Percentiles rank a stretch among this genome's conserved stretches.
These are phyloP conservation scores for Pseudogymnoascus sp. DNA, from an alignment of 2,329 filamentous ascomycete genomes.

Conservation along the genomic window DNA sequence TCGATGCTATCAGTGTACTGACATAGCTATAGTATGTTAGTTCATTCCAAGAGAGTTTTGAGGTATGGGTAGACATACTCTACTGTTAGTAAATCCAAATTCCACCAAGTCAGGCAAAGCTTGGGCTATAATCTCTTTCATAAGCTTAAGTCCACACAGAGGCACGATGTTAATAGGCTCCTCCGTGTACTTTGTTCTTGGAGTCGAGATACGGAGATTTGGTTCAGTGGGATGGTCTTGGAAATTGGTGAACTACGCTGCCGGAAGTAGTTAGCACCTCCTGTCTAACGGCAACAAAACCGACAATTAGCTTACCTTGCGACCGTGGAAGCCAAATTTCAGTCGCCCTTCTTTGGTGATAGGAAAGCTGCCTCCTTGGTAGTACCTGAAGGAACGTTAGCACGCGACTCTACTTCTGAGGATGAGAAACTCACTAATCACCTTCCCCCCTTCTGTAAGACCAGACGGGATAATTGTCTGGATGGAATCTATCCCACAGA, in stretches of 20 bases:
- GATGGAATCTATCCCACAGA: constrained; percentile 29
- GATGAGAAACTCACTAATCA: not conserved
- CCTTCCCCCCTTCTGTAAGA: not conserved
- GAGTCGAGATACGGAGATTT: constrained; percentile 17
- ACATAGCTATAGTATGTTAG: constrained; percentile 12
- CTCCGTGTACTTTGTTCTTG: constrained; percentile 21
- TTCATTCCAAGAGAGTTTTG: not conserved
- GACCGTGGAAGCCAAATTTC: constrained; percentile 24
- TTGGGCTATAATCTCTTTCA: constrained; percentile 21
- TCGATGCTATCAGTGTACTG: constrained; percentile 23
- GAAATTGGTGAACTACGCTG: constrained; percentile 19
- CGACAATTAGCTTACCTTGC: not conserved
- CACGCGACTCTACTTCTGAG: not conserved
- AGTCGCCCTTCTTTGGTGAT: constrained; percentile 21
- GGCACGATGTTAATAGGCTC: constrained; percentile 22
- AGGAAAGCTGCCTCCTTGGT: constrained; percentile 22
- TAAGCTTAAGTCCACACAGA: constrained; percentile 19
- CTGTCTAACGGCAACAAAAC: not conserved
- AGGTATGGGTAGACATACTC: constrained; percentile 7
- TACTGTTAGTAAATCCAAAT: constrained; percentile 22
- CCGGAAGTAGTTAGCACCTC: not conserved
- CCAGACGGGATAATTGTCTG: constrained; percentile 29
- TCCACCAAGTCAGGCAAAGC: constrained; percentile 21
- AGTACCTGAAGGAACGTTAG: constrained; percentile 7
- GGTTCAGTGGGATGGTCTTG: constrained; percentile 16